These are phyloP conservation scores for Maudiozyma saulgeensis DNA, from an alignment of 805 yeast species.

Conservation along the genomic window DNA sequence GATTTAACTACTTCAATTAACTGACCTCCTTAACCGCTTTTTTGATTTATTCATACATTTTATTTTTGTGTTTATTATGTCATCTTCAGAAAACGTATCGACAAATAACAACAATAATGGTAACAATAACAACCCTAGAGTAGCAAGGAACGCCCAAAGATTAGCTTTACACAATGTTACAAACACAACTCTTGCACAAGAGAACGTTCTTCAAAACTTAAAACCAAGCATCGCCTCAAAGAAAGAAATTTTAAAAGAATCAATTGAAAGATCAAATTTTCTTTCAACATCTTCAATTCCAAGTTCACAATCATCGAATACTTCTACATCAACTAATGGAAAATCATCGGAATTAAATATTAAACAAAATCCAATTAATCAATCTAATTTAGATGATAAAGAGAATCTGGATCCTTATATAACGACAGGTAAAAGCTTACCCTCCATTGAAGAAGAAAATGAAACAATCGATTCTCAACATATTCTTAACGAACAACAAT, in stretches of 20 bases:
- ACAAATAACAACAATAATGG: constrained; percentile 1
- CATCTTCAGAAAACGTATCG: constrained; percentile 3
- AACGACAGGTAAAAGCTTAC: constrained; percentile 6
- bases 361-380: not conserved
- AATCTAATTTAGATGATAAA: constrained; percentile 12
- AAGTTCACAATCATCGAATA: not conserved
- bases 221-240: constrained; percentile 5
- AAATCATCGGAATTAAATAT: not conserved
- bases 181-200: constrained; percentile 23
- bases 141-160: constrained; percentile 21
- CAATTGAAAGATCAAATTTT: not conserved
- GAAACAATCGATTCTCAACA: constrained; percentile 2
- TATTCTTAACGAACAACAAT: not conserved
- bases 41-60: not conserved
- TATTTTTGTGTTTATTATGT: not conserved
- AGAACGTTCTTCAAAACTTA: constrained; percentile 12
- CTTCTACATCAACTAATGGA: not conserved
- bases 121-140: constrained; percentile 5
- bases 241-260: constrained; percentile 6
- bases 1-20: not conserved
- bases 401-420: constrained; percentile 20
- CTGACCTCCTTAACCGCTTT: not conserved
- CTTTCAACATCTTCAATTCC: not conserved
- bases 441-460: constrained; percentile 15
- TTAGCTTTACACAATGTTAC: constrained; percentile 30